A percentile compares a stretch with the other conserved stretches of the same genome.
Evolutionary conservation across 2,329 filamentous ascomycete genomes (phyloP).

Genomic region (Phyllosticta citriasiana): DNA sequence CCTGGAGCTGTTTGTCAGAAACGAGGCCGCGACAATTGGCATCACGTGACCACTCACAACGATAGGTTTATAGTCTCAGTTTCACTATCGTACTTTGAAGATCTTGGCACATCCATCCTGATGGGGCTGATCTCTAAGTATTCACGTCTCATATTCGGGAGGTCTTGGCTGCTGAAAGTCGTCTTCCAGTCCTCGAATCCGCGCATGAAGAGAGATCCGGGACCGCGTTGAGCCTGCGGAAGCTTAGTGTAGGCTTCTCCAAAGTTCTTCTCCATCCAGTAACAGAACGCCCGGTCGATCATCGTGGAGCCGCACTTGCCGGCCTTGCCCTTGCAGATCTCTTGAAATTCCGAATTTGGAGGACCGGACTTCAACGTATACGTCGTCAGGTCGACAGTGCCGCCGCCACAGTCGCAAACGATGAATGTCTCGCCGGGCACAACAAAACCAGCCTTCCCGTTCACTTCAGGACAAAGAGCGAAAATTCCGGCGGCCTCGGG

Average conservation of each 20-base stretch:
- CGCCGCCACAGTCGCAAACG: conserved; percentile 83
- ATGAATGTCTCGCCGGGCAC: conserved; percentile 97
- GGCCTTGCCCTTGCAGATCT: not conserved
- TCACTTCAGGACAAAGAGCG: conserved; percentile 39
- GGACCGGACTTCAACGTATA: not conserved
- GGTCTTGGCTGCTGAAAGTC: conserved; percentile 16
- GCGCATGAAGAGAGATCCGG: conserved; percentile 26
- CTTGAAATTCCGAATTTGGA: conserved; percentile 3
- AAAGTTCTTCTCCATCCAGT: conserved; percentile 21
- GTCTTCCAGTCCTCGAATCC: conserved; percentile 24
- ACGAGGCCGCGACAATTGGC: no score
- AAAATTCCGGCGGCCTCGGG: conserved; percentile 96
- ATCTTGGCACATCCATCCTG: not conserved
- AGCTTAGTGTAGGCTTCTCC: conserved; percentile 20
- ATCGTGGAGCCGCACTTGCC: conserved; percentile 16
- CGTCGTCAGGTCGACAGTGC: conserved; percentile 18
- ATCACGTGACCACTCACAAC: not conserved
- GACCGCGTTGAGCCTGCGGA: conserved; percentile 15
- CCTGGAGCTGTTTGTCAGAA: not conserved
- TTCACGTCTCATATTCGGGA: not conserved
- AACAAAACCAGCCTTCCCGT: conserved; percentile 34
- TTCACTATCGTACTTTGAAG: not conserved
- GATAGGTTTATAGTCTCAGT: conserved; percentile 3
- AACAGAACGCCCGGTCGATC: conserved; percentile 25
- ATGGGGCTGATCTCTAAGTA: conserved; percentile 1